Base-by-base conservation (phyloP, 1,284 basidiomycete genomes). In the Cystobasidiaceae sp. region DNA sequence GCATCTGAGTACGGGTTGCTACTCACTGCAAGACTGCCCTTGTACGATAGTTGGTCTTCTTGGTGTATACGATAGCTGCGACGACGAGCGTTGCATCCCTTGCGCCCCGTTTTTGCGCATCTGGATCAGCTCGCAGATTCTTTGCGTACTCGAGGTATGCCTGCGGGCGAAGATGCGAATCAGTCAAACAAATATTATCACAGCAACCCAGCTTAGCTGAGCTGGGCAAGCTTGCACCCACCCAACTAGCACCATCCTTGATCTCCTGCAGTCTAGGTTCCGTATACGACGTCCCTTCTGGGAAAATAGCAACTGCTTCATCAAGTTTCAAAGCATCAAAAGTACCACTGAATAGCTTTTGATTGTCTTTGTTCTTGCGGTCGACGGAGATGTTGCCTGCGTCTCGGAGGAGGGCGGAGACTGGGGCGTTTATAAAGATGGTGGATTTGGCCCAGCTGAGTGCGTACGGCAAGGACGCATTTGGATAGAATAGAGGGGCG, bases 321-420 rank as follows among this genome's bases (percentile, higher is more conserved):
- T 87, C 89, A 17, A 80, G 80, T 11, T 86, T 82, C 50, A 97
- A 82, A 1, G 88, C 88, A 70, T 93, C 87, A 72, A 97, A 88
- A 0, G 93, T 96, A 25, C 90, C 89, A 68, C 84, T 83, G 79
- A 96, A 94, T n/a, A 97, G 81, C 32, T 85, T 82, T 70, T 89
- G 88, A 67, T 91, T 87, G 79, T 94, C 89, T 79, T 90, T 93
- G 69, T 82, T 89, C 79, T 90, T 90, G 64, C 93, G 84, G 77
- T 96, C 93, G 44, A 97, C 93, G 33, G 93, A 92, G 69, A 97
- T 93, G 76, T 96, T 96, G 19, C 94, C 92, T 4, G 92, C 88
- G 67, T 88, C 88, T 61, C 84, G 83, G n/a, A 97, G 81, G 66
- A 97, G 82, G 68, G 83, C 86, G 28, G 83, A 81, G 55, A 87